Conservation (phyloP, 768 basidiomycete species). For the Auricularia sp. region DNA sequence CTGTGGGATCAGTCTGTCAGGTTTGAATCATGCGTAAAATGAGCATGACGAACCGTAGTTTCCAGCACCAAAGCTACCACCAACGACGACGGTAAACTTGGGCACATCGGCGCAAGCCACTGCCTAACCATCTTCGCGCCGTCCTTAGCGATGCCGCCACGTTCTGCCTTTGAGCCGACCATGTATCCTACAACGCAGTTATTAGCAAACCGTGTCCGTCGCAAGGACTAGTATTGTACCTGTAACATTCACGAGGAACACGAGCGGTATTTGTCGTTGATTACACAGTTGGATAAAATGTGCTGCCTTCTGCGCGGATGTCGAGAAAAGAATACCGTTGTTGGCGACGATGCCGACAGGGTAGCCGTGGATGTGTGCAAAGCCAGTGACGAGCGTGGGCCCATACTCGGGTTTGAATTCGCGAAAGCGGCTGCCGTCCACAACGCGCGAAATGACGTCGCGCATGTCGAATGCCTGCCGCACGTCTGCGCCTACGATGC, state of each 20-base stretch:
- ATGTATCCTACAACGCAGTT: conserved; percentile 56
- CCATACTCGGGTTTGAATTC: conserved; percentile 98
- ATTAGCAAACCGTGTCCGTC: not conserved
- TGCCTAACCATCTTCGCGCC: conserved; percentile 97
- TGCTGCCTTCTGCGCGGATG: conserved; percentile 86
- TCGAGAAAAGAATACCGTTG: conserved; percentile 90
- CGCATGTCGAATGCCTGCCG: conserved; percentile 89
- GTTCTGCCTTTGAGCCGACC: conserved; percentile 94
- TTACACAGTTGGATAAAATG: conserved; percentile 94
- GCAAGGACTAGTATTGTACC: conserved; percentile 29
- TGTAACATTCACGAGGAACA: conserved; percentile 95
- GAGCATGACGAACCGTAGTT: conserved; percentile 63
- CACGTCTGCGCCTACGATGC: conserved; percentile 84
- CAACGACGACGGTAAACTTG: conserved; percentile 86
- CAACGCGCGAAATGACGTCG: conserved; percentile 84
- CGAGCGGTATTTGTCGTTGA: conserved; percentile 76
- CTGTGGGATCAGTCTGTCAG: conserved; percentile 28
- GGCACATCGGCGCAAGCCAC: conserved; percentile 91
- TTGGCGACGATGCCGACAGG: conserved; percentile 89
- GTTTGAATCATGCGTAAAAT: conserved; percentile 6
- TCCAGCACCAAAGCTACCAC: conserved; percentile 90
- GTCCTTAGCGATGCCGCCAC: conserved; percentile 90
- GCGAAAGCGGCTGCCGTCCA: conserved; percentile 83
- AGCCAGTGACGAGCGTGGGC: conserved; percentile 82
- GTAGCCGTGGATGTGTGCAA: conserved; percentile 80